A percentile compares a stretch with the other conserved stretches of the same genome.
phyloP scores from a whole-genome alignment of 768 basidiomycete genomes.

The Psilocybe cubensis region DNA sequence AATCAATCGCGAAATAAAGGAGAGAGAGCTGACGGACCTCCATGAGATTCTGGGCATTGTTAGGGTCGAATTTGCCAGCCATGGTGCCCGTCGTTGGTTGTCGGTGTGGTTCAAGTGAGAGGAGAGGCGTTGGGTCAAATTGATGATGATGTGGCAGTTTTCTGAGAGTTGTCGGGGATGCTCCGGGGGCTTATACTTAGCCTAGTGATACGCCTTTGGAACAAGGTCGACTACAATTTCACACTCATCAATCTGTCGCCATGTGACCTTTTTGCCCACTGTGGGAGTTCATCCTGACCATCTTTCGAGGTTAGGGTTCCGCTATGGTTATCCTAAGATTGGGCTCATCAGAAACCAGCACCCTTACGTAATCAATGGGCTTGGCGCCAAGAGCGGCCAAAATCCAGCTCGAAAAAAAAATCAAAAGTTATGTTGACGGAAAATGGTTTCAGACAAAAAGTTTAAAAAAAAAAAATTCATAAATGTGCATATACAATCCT shows the following conservation, averaged over 20 bases:
- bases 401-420: too few species aligned
- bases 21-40: slow-evolving; percentile 58
- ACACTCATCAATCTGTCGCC: slow-evolving; percentile 1
- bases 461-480: too few species aligned
- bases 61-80: slow-evolving; percentile 76
- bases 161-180: neutral
- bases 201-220: neutral
- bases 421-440: too few species aligned
- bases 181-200: neutral
- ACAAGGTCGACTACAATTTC: neutral
- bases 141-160: slow-evolving; percentile 8
- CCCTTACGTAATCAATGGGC: too few species aligned
- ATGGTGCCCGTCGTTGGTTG: slow-evolving; percentile 27
- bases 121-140: neutral
- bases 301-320: slow-evolving; percentile 11
- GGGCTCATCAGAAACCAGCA: too few species aligned
- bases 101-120: neutral
- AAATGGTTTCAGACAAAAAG: too few species aligned
- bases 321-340: neutral
- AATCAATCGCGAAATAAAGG: neutral
- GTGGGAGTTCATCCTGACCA: slow-evolving; percentile 1
- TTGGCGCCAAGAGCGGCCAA: too few species aligned
- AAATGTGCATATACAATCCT: too few species aligned
- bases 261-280: slow-evolving; percentile 11
- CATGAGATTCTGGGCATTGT: slow-evolving; percentile 88